Percentiles rank a stretch among this genome's conserved stretches.
Evolutionary conservation across 2,329 filamentous ascomycete species (phyloP).

Genomic region (Phialophora expanda): DNA sequence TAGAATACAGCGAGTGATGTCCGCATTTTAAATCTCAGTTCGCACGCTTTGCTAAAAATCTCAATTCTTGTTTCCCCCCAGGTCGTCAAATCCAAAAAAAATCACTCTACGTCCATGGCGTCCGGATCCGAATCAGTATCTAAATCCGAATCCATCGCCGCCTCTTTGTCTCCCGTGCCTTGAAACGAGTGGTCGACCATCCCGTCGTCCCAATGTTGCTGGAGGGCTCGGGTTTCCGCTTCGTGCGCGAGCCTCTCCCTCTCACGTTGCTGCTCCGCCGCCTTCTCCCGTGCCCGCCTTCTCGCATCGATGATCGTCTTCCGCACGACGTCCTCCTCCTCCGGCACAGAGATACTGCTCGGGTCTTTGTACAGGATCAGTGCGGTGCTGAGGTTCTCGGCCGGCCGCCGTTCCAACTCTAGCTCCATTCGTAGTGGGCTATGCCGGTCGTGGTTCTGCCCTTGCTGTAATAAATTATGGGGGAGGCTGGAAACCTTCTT

Average conservation of each 20-base stretch:
- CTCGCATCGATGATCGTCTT: constrained; percentile 83
- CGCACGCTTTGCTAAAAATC: not conserved
- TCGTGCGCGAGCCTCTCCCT: constrained; percentile 18
- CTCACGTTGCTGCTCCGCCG: constrained; percentile 27
- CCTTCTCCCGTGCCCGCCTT: constrained; percentile 65
- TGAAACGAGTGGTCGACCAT: constrained; percentile 26
- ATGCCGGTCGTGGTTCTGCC: constrained; percentile 10
- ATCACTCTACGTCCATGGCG: constrained; percentile 42
- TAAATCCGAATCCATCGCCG: not conserved
- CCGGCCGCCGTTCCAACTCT: constrained; percentile 33
- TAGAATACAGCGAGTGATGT: not conserved
- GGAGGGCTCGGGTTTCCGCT: not conserved
- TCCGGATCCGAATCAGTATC: constrained; percentile 37
- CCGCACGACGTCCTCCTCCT: constrained; percentile 76
- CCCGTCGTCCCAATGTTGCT: constrained; percentile 24
- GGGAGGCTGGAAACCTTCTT: constrained; percentile 76
- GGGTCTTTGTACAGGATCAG: constrained; percentile 85
- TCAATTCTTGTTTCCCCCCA: not conserved
- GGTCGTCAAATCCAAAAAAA: not conserved
- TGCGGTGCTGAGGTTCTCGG: constrained; percentile 62
- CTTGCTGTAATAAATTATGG: constrained; percentile 61
- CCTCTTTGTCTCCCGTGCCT: not conserved
- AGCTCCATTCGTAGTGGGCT: not conserved
- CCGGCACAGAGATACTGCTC: constrained; percentile 73
- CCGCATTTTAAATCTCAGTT: not conserved